These are phyloP conservation scores for Penicillium cinerascens DNA, from an alignment of 495 filamentous ascomycete species.

Conservation along the genomic window DNA sequence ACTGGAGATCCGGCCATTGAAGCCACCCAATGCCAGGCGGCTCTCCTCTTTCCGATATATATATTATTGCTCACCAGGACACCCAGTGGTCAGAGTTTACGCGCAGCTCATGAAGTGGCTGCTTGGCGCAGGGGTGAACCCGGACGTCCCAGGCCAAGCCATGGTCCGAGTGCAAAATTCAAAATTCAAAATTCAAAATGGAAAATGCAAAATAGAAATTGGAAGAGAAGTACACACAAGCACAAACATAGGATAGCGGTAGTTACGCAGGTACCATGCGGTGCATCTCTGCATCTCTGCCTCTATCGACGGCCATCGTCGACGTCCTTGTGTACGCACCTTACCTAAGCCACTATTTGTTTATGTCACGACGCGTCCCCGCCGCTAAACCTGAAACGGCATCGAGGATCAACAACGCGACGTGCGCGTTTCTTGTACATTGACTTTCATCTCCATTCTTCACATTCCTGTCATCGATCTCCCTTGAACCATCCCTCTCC, in stretches of 20 bases:
- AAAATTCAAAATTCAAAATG: background rate
- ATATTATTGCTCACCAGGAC: background rate
- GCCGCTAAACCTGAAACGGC: slow-evolving; percentile 22
- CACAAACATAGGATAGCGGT: too few species aligned
- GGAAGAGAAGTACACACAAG: background rate
- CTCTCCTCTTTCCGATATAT: background rate
- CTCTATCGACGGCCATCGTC: too few species aligned
- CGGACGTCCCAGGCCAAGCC: background rate
- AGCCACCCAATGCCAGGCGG: background rate
- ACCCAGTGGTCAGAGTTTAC: background rate
- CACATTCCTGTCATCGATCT: slow-evolving; percentile 10
- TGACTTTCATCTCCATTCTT: slow-evolving; percentile 2
- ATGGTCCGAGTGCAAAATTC: background rate
- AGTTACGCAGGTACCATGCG: background rate
- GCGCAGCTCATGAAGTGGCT: background rate
- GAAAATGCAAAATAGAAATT: background rate
- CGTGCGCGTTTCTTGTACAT: slow-evolving; percentile 20
- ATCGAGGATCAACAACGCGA: slow-evolving; percentile 33
- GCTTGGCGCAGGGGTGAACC: slow-evolving; percentile 9
- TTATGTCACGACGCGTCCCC: slow-evolving; percentile 33
- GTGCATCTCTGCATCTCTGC: background rate
- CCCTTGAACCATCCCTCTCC: background rate
- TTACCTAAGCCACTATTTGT: slow-evolving; percentile 19
- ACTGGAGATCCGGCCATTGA: background rate
- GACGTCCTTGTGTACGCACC: too few species aligned